Base-by-base conservation (phyloP, 306 rosid species). In the Vigna reflexopilosa region DNA sequence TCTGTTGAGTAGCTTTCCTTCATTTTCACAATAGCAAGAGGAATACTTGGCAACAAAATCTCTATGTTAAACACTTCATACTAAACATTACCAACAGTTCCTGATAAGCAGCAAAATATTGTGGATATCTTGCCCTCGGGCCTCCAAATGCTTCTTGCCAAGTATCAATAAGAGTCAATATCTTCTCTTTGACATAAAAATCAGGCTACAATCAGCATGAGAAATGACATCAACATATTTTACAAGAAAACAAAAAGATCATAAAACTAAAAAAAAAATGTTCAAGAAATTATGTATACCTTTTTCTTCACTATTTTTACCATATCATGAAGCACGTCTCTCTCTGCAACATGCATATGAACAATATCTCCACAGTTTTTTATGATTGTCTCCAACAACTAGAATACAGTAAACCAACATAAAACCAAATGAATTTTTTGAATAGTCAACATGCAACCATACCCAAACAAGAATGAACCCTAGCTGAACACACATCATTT, bases 141-240 rank as follows among this genome's bases (percentile, higher is more conserved):
- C 99, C 99, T 70, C 99, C 99, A 83, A 95, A 95, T 63, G 98
- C 99, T 86, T 95, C 99, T 95, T 95, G 98, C 98, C 99, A 95
- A 49, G 98, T 95, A 85, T 95, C 98, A 75, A 95, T 80, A 81
- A 95, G 91, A 80, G 81, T 80, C 83, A 95, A 64, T 86, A 95
- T 89, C 97, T 92, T 95, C 91, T 93, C 96, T 85, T 73, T 93
- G 87, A 95, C 98, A 59, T 88, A 89, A 73, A 76, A 24, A 87
- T 95, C 98, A 24, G 97, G 97, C 98, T 95, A 87, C 88, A 91
- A 73, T 67, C 70, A 78, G 78, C 78, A 86, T 58, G 72, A 87
- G 6, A 85, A 81, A 83, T 30, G 61, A 70, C 20, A 63, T 86
- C 68, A 86, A 62, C 45, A 80, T 67, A 72, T 30, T 73, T 77